Base-by-base conservation (phyloP, 2,329 filamentous ascomycete genomes). In the Aspergillus sp. region DNA sequence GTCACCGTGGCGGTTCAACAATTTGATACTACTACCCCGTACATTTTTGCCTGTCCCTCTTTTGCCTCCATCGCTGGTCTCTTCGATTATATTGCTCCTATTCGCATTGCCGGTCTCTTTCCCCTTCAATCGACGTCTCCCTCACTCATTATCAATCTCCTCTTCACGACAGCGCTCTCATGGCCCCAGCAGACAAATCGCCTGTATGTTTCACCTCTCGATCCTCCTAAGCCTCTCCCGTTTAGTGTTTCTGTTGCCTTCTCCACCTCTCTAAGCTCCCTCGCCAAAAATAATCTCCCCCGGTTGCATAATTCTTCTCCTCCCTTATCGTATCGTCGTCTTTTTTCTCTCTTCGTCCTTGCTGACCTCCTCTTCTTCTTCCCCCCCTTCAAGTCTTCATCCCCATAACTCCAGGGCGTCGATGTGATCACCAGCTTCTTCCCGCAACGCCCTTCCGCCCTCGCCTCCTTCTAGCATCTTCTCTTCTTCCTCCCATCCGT, bases 171-270 rank as follows among this genome's bases (percentile, higher is more conserved):
- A 58, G 58, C 35, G 4, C 62, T 63, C 62, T 60, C 58, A 70
- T 70, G 67, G 66, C 67, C 64, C 54, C 63, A 53, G 64, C 56
- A 66, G 58, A 57, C 52, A 22, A 13, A 55, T 49, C 49, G 44
- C 17, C 58, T 58, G 66, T 69, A 67, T 55, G 65, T 66, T 51
- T 54, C 51, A 58, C 55, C 33, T 53, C 43, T 54, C 46, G 55
- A 47, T 55, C 51, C 43, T 51, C 53, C 53, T 54, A 55, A 50
- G 54, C 59, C 60, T 55, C 58, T 56, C 58, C 57, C 58, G 57
- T 56, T 60, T 56, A 59, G 57, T 55, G 53, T 55, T 55, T 54
- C 55, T 51, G 55, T 40, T 41, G 50, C 45, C 54, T 53, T 53
- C 52, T 59, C 58, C 53, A 53, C 48, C 53, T 36, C 51, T 53